A percentile compares a stretch with the other conserved stretches of the same genome.
phyloP scores from a whole-genome alignment of 2,329 filamentous ascomycete species.

The Paraphoma chrysanthemicola region DNA sequence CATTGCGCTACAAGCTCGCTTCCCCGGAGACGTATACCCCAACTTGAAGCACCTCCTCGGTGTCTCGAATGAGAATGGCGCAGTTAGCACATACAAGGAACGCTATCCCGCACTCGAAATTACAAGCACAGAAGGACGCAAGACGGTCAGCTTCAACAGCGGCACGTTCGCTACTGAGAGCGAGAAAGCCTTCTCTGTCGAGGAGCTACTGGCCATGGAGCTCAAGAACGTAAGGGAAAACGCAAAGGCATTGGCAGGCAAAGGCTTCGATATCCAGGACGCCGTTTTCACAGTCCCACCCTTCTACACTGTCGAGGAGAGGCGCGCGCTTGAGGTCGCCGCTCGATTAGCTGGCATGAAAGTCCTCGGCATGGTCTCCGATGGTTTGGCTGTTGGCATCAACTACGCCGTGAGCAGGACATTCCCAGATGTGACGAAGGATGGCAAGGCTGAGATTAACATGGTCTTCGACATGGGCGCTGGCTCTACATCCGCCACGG shows the following conservation, averaged over 20 bases:
- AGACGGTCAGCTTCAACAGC: constrained; percentile 83
- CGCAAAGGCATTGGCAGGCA: constrained; percentile 81
- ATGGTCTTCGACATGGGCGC: constrained; percentile 98
- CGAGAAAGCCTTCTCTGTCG: constrained; percentile 72
- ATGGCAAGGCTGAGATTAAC: constrained; percentile 87
- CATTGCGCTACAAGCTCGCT: constrained; percentile 82
- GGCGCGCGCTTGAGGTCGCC: constrained; percentile 81
- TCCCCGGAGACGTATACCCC: constrained; percentile 91
- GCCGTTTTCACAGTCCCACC: constrained; percentile 87
- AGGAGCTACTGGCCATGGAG: constrained; percentile 96
- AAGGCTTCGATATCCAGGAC: constrained; percentile 76
- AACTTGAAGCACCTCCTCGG: constrained; percentile 94
- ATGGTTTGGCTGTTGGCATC: constrained; percentile 89
- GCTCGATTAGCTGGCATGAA: constrained; percentile 88
- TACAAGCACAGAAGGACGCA: constrained; percentile 62
- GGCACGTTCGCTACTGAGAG: constrained; percentile 70
- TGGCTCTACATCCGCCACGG: constrained; percentile 87
- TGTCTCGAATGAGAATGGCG: constrained; percentile 63
- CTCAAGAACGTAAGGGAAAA: constrained; percentile 90
- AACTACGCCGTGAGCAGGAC: constrained; percentile 93
- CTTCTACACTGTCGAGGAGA: constrained; percentile 91
- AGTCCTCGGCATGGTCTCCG: constrained; percentile 83
- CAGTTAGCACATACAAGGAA: constrained; percentile 72
- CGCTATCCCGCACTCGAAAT: constrained; percentile 82
- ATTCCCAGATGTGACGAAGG: constrained; percentile 83